phyloP scores from a whole-genome alignment of 2,329 filamentous ascomycete genomes.

The Fusarium scirpi region DNA sequence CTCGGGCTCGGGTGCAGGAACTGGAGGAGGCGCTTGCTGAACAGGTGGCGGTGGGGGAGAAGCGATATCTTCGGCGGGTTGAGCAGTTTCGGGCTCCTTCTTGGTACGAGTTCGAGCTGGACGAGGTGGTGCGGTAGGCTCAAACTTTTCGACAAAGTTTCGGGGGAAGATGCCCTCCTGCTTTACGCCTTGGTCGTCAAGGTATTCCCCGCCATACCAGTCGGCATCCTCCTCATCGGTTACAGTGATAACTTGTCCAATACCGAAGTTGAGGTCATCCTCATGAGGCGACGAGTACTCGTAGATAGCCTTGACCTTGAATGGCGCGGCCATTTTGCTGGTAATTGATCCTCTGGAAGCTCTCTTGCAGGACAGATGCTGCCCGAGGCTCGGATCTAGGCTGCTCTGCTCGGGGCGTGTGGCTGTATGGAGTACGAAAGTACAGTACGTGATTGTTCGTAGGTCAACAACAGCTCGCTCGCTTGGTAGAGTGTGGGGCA shows the following conservation, averaged over 20 bases:
- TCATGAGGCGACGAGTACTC: constrained; percentile 94
- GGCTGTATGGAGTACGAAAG: constrained; percentile 42
- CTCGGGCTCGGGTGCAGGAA: constrained; percentile 52
- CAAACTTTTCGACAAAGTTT: constrained; percentile 97
- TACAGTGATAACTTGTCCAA: constrained; percentile 92
- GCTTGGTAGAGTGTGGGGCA: constrained; percentile 48
- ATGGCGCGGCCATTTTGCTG: constrained; percentile 75
- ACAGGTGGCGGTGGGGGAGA: constrained; percentile 51
- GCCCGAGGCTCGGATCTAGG: constrained; percentile 47
- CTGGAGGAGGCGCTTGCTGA: constrained; percentile 50
- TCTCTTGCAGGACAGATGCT: constrained; percentile 47
- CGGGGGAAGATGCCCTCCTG: constrained; percentile 91
- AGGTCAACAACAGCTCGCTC: constrained; percentile 46
- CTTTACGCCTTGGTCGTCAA: constrained; percentile 78
- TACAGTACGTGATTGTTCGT: constrained; percentile 32
- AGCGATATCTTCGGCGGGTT: constrained; percentile 53
- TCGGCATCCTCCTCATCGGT: constrained; percentile 92
- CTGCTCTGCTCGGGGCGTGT: constrained; percentile 45
- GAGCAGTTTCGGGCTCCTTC: constrained; percentile 60
- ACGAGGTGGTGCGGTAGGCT: constrained; percentile 89
- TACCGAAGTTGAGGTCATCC: constrained; percentile 89
- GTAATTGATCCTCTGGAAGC: constrained; percentile 52
- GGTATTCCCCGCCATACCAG: constrained; percentile 92
- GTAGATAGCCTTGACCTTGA: constrained; percentile 96
- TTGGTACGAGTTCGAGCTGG: constrained; percentile 80